phyloP scores from a whole-genome alignment of 148 eudicot genomes.

The Nyssa sinensis region DNA sequence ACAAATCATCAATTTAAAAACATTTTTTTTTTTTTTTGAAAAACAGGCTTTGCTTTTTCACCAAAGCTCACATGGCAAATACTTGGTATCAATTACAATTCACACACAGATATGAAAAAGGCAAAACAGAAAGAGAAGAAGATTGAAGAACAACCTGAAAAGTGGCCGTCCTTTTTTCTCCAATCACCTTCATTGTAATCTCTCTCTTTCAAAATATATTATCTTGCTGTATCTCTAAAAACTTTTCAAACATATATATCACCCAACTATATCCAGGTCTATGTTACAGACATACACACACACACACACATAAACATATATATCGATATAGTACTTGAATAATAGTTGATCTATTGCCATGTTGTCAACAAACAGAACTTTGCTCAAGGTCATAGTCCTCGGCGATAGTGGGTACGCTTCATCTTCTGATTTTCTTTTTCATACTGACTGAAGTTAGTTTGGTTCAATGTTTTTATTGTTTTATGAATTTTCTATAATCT shows the following conservation, averaged over 20 bases:
- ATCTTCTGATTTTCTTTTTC: neutral
- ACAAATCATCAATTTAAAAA: neutral
- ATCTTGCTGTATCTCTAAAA: too few species aligned
- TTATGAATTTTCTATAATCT: neutral
- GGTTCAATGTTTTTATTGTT: too few species aligned
- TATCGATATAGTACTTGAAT: neutral
- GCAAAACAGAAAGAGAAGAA: neutral
- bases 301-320: too few species aligned
- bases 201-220: neutral
- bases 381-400: constrained; percentile 72
- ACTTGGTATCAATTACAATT: too few species aligned
- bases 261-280: too few species aligned
- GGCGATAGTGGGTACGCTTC: constrained; percentile 69
- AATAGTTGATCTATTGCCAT: constrained; percentile 8
- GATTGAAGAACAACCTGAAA: neutral
- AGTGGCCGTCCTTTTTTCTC: neutral
- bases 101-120: neutral
- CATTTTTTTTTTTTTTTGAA: neutral
- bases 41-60: neutral
- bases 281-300: too few species aligned
- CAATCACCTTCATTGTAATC: neutral
- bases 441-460: neutral
- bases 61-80: constrained; percentile 11
- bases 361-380: constrained; percentile 3
- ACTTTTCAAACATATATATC: too few species aligned